Percentiles rank a stretch among this genome's conserved stretches.
Evolutionary conservation across 257 asterid species (phyloP).

Genomic region (Parsonsia alboflavescens): DNA sequence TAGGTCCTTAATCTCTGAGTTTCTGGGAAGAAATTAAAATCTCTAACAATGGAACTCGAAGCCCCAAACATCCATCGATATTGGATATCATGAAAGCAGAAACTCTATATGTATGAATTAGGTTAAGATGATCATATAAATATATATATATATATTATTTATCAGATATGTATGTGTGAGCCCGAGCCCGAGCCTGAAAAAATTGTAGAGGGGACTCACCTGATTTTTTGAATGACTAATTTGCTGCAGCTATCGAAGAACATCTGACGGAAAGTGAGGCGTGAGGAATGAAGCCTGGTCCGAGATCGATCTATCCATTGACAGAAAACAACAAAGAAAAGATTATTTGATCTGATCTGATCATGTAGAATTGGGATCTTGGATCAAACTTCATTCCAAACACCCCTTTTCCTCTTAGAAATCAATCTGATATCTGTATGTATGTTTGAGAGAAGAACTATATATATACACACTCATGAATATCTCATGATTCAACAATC

Average conservation of each 20-base stretch:
- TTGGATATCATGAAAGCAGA: background rate
- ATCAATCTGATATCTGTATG: background rate
- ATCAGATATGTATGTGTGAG: background rate
- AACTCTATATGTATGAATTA: background rate
- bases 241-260: too few species aligned
- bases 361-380: slow-evolving; percentile 23
- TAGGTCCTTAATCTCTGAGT: background rate
- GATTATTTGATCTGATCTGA: too few species aligned
- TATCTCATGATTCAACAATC: slow-evolving; percentile 37
- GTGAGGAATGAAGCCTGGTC: slow-evolving; percentile 96
- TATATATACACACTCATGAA: too few species aligned
- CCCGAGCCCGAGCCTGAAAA: too few species aligned
- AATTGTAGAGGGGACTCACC: background rate
- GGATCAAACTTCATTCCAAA: slow-evolving; percentile 84
- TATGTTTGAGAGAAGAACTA: too few species aligned
- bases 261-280: slow-evolving; percentile 28
- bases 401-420: slow-evolving; percentile 38
- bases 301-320: slow-evolving; percentile 39
- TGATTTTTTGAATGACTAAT: too few species aligned
- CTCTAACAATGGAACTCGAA: background rate
- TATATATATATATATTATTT: background rate
- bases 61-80: too few species aligned
- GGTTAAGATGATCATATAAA: background rate
- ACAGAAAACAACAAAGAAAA: too few species aligned
- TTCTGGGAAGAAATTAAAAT: background rate